Evolutionary conservation across 2,329 filamentous ascomycete species (phyloP).

Genomic region (Periconia digitata): DNA sequence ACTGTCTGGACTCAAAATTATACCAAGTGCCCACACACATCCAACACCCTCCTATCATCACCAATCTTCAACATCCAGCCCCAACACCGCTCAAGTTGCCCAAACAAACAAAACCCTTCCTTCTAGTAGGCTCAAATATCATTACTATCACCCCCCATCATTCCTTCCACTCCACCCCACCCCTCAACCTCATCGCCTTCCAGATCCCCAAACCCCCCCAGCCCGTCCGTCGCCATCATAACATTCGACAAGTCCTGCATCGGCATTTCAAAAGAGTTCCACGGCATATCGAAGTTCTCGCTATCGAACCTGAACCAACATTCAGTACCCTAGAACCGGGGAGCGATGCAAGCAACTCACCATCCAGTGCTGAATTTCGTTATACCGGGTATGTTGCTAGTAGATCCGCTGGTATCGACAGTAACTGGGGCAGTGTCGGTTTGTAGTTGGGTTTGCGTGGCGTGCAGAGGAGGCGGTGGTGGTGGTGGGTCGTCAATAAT

Average conservation of each 20-base stretch:
- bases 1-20: too few species aligned
- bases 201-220: too few species aligned
- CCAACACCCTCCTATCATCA: too few species aligned
- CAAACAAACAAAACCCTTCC: too few species aligned
- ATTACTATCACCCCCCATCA: too few species aligned
- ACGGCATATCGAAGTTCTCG: neutral
- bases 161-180: too few species aligned
- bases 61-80: too few species aligned
- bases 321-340: neutral
- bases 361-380: neutral
- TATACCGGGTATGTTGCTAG: neutral
- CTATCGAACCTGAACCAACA: neutral
- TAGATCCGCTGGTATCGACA: neutral
- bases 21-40: too few species aligned
- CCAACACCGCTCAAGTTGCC: too few species aligned
- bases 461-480: neutral
- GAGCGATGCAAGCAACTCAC: neutral
- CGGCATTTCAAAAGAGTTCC: neutral
- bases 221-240: too few species aligned
- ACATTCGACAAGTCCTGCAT: neutral
- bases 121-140: too few species aligned
- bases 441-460: neutral
- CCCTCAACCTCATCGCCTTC: too few species aligned
- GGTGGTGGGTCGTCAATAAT: conserved; percentile 7
- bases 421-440: neutral